Evolutionary conservation across 176 grass and related monocot genomes (phyloP), one percentile per base, ranked within the genome.

Genomic region (Elymus sibiricus): DNA sequence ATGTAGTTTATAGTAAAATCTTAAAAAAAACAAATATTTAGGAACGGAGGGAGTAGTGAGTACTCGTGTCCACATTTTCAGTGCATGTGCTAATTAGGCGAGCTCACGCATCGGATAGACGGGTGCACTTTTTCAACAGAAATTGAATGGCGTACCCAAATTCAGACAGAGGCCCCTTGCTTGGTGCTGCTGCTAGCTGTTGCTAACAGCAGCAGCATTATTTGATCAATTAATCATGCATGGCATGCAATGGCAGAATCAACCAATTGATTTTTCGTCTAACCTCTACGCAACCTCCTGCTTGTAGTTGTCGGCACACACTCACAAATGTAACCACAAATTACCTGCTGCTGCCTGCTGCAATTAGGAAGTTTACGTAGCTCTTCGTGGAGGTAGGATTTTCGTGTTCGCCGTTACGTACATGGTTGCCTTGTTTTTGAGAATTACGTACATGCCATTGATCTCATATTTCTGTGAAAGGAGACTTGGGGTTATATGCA

Each of bases 221-320:
- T 31, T 22, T 72, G 66, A 39, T 17, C 24, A 51, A 77, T 66
- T 28, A 72, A 42, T 43, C 47, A 65, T 11, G 0, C 4, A 51
- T 51, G 47, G 2, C 15, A 17, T 37, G 42, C 8, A 6, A 14
- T 38, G 64, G 82, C 40, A 76, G 15, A 53, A 55, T 42, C 11
- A 40, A 31, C n/a, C 16, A 35, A 39, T 66, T 68, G 16, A 58
- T 21, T 70, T 70, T 70, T 58, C 24, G 32, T 29, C 63, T 58
- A 63, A 7, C 11, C 62, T 58, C 84, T 69, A 79, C 75, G 84
- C 63, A 69, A 70, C 32, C 84, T 78, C 53, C 19, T 58, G 53
- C 24, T 1, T 21, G 44, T 28, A 6, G 46, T 1, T 21, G 44
- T 28, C 11, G 46, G 49, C 47, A 38, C 15, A 46, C 19, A 11